phyloP scores from a whole-genome alignment of 1,139 yeast genomes.

The Pichia sp. region DNA sequence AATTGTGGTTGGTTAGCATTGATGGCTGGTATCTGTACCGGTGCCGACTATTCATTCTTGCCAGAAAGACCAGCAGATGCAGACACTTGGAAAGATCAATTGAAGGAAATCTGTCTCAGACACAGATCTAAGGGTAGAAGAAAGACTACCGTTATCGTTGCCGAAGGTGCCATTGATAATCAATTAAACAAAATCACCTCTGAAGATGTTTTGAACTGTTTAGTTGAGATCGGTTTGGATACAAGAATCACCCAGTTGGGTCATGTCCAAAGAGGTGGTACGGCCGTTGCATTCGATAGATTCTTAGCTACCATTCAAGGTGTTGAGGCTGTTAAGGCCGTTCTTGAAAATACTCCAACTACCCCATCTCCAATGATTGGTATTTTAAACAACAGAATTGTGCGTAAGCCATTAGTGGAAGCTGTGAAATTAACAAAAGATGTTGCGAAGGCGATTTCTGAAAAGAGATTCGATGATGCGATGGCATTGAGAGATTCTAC shows the following conservation, averaged over 20 bases:
- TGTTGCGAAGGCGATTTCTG: slow-evolving; percentile 82
- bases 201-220: slow-evolving; percentile 72
- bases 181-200: slow-evolving; percentile 81
- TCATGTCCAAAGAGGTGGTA: slow-evolving; percentile 98
- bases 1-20: slow-evolving; percentile 99
- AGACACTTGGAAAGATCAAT: slow-evolving; percentile 70
- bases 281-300: slow-evolving; percentile 94
- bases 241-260: slow-evolving; percentile 95
- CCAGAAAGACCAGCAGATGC: slow-evolving; percentile 86
- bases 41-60: slow-evolving; percentile 91
- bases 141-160: slow-evolving; percentile 92
- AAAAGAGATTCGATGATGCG: slow-evolving; percentile 80
- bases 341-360: slow-evolving; percentile 80
- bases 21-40: slow-evolving; percentile 94
- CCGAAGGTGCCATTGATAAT: slow-evolving; percentile 94
- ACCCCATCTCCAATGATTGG: slow-evolving; percentile 97
- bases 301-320: slow-evolving; percentile 93
- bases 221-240: slow-evolving; percentile 83
- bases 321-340: slow-evolving; percentile 95
- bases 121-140: slow-evolving; percentile 89
- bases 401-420: slow-evolving; percentile 80
- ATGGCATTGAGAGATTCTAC: slow-evolving; percentile 85
- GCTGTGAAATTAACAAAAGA: slow-evolving; percentile 84
- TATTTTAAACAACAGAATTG: slow-evolving; percentile 80
- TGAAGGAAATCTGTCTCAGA: slow-evolving; percentile 65